These are phyloP conservation scores for Cinnamomum chago DNA, from an alignment of 164 flowering plant species.

Conservation along the genomic window DNA sequence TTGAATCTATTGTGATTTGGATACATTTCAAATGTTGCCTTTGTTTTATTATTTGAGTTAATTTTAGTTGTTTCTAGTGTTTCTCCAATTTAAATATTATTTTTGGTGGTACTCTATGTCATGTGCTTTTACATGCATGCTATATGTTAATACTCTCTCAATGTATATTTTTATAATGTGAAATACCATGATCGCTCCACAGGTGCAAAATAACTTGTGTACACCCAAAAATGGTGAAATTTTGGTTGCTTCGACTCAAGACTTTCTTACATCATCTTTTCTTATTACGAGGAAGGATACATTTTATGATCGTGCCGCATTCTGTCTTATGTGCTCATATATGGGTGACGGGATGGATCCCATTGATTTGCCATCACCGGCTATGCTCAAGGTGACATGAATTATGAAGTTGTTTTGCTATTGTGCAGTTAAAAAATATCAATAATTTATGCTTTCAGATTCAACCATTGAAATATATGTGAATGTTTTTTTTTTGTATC, in stretches of 20 bases:
- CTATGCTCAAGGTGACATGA: slow-evolving; percentile 63
- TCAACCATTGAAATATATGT: too few species aligned
- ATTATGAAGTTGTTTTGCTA: too few species aligned
- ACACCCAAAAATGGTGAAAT: slow-evolving; percentile 98
- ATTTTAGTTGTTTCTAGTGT: background rate
- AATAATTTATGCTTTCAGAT: too few species aligned
- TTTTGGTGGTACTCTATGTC: background rate
- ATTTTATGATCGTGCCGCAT: slow-evolving; percentile 91
- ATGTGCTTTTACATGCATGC: background rate
- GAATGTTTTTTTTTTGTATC: too few species aligned
- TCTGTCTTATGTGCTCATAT: slow-evolving; percentile 86
- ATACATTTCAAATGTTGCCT: background rate
- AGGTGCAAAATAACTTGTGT: slow-evolving; percentile 97
- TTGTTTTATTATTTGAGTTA: too few species aligned
- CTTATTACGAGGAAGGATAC: slow-evolving; percentile 97
- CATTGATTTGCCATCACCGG: slow-evolving; percentile 90
- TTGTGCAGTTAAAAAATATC: too few species aligned
- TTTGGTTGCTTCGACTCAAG: slow-evolving; percentile 97
- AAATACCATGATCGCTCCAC: slow-evolving; percentile 19
- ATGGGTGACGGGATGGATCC: slow-evolving; percentile 91
- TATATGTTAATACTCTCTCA: background rate
- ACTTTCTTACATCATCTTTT: slow-evolving; percentile 91
- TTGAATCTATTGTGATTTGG: too few species aligned
- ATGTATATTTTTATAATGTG: background rate
- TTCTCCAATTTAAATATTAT: background rate